phyloP scores from a whole-genome alignment of 1,284 basidiomycete genomes.

The Leccinum subrobustum region DNA sequence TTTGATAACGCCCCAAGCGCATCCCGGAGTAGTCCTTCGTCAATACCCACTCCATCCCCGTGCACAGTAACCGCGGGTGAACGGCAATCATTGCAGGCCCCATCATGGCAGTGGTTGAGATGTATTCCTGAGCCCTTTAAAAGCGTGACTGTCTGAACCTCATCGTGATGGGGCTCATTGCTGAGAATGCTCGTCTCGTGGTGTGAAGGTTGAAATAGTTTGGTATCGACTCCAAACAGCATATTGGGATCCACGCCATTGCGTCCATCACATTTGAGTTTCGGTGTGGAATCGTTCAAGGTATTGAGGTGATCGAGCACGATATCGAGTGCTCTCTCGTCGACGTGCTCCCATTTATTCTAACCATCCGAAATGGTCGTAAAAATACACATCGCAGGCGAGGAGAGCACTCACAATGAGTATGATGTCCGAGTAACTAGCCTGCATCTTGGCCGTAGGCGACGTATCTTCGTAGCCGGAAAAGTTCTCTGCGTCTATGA shows the following conservation, averaged over 20 bases:
- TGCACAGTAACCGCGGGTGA: not conserved
- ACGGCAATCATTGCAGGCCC: slow-evolving; percentile 17
- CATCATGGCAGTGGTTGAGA: slow-evolving; percentile 34
- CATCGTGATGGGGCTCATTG: slow-evolving; percentile 57
- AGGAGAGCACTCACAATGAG: slow-evolving; percentile 60
- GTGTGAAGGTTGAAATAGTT: slow-evolving; percentile 53
- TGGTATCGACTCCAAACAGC: slow-evolving; percentile 83
- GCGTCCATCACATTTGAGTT: slow-evolving; percentile 67
- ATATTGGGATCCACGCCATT: slow-evolving; percentile 70
- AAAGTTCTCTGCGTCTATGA: slow-evolving; percentile 90
- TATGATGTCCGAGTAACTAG: slow-evolving; percentile 89
- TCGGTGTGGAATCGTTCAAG: slow-evolving; percentile 85
- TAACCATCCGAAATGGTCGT: slow-evolving; percentile 30
- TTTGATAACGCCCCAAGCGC: slow-evolving; percentile 60
- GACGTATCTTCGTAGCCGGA: slow-evolving; percentile 86
- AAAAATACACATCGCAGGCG: not conserved
- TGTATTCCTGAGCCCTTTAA: slow-evolving; percentile 40
- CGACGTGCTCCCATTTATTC: slow-evolving; percentile 87
- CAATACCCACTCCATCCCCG: not conserved
- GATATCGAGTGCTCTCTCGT: slow-evolving; percentile 73
- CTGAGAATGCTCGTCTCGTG: not conserved
- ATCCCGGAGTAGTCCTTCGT: slow-evolving; percentile 37
- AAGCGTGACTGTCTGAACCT: slow-evolving; percentile 78
- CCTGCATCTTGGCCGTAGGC: slow-evolving; percentile 87
- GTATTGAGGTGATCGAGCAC: slow-evolving; percentile 87